Evolutionary conservation across 176 grass and related monocot species (phyloP), one percentile per base, ranked within the genome.

Genomic region (Oryza brachyantha): DNA sequence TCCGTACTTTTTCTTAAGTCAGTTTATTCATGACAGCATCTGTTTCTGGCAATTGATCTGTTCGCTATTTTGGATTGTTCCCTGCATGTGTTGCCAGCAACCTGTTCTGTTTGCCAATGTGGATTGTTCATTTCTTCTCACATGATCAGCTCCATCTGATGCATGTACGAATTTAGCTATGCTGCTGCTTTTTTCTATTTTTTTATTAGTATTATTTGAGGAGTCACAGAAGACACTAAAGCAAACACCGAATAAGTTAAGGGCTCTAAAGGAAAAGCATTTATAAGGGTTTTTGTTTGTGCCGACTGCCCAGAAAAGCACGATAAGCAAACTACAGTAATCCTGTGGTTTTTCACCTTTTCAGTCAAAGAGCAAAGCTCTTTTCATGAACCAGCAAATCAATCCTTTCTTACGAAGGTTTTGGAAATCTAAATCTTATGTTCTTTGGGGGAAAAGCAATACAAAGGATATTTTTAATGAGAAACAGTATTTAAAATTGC

Each of bases 21-120:
- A 78, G 31, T 69, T 75, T 69, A 24, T 55, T 19, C 50, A 55
- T 55, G 48, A 54, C 48, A 7, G 21, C 50, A 57, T 57, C 52
- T 57, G 42, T 45, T 45, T 12, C 52, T 57, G n/a, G 52, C 52
- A 57, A 57, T 57, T 57, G 52, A 57, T 57, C 24, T 57, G 52
- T 57, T 57, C 21, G 0, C 7, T 57, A 57, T 24, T 57, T 57
- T 57, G 7, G n/a, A 57, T 57, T 57, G 2, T 55, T 55, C 52
- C 61, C 21, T 57, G 21, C 86, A 13, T 70, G 76, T 84, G 70
- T 80, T 57, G 22, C 66, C 43, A 17, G 43, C 48, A 77, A 71
- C 64, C 80, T 43, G 26, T 84, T 84, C 61, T 22, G 7, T n/a
- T 24, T 2, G 52, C 19, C 22, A 21, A 57, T 57, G 22, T 57